These are phyloP conservation scores for Plasmodium berghei DNA, from an alignment of 169 alveolate species.

Conservation along the genomic window DNA sequence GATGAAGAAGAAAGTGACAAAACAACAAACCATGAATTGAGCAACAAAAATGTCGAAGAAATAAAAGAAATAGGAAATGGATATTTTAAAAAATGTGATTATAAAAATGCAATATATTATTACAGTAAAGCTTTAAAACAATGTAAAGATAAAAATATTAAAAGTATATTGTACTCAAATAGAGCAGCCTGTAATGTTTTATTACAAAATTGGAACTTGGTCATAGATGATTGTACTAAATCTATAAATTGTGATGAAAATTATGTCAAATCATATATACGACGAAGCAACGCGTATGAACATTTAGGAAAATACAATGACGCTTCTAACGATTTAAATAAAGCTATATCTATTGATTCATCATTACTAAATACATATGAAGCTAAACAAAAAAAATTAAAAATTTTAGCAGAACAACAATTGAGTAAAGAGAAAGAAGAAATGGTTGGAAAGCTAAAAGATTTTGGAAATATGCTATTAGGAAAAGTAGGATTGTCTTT, in stretches of 20 bases:
- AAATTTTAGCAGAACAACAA: conserved; percentile 85
- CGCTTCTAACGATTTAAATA: conserved; percentile 89
- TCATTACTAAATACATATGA: conserved; percentile 77
- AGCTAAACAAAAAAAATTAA: conserved; percentile 71
- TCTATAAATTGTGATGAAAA: conserved; percentile 23
- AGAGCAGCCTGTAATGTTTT: conserved; percentile 91
- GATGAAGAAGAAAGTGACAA: conserved; percentile 17
- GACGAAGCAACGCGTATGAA: conserved; percentile 90
- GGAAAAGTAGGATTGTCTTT: conserved; percentile 95
- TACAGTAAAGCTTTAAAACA: conserved; percentile 80
- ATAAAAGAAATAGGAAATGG: conserved; percentile 79
- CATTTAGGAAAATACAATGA: conserved; percentile 89
- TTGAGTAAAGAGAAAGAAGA: conserved; percentile 93
- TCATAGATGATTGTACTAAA: conserved; percentile 80
- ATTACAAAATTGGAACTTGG: conserved; percentile 82
- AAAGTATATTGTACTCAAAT: conserved; percentile 83
- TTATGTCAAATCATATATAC: conserved; percentile 80
- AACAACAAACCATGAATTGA: conserved; percentile 49
- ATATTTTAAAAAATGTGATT: conserved; percentile 63
- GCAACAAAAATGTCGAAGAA: conserved; percentile 50
- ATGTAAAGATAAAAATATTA: conserved; percentile 79
- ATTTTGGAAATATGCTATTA: conserved; percentile 92
- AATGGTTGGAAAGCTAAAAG: conserved; percentile 95
- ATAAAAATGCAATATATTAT: conserved; percentile 77
- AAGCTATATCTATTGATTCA: conserved; percentile 89